phyloP scores from a whole-genome alignment of 768 basidiomycete genomes.

The Suillus paluster region DNA sequence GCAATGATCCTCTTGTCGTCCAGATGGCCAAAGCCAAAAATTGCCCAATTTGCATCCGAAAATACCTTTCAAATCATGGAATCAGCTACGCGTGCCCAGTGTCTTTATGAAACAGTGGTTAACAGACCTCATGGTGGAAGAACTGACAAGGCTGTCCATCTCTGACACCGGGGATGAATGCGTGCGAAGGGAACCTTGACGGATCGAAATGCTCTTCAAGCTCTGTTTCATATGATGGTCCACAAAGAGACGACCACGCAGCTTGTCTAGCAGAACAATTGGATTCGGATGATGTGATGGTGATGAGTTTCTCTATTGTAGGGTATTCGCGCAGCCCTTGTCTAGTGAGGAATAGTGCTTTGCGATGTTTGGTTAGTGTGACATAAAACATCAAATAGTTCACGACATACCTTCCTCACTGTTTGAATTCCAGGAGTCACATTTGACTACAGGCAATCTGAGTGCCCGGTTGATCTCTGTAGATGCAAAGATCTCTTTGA shows the following conservation, averaged over 20 bases:
- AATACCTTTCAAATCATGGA: conserved; percentile 55
- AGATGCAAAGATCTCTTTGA: neutral
- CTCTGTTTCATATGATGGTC: neutral
- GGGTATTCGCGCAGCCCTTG: neutral
- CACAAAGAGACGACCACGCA: conserved; percentile 63
- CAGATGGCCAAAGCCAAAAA: conserved; percentile 72
- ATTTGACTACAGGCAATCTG: neutral
- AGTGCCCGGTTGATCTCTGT: neutral
- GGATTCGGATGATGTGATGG: neutral
- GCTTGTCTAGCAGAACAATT: conserved; percentile 49
- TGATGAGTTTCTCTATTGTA: neutral
- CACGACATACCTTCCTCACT: neutral
- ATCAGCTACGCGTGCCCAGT: neutral
- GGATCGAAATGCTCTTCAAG: conserved; percentile 35
- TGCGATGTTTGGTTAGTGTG: neutral
- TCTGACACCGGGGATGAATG: conserved; percentile 73
- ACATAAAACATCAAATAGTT: neutral
- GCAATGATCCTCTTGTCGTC: conserved; percentile 48
- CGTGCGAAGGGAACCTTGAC: conserved; percentile 49
- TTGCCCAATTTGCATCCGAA: conserved; percentile 64
- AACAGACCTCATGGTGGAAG: neutral
- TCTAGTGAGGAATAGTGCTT: neutral
- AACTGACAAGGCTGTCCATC: neutral
- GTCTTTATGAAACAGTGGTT: too few species aligned
- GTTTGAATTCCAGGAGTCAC: neutral